Base-by-base conservation (phyloP, 257 asterid species). In the Nicotiana otophora region DNA sequence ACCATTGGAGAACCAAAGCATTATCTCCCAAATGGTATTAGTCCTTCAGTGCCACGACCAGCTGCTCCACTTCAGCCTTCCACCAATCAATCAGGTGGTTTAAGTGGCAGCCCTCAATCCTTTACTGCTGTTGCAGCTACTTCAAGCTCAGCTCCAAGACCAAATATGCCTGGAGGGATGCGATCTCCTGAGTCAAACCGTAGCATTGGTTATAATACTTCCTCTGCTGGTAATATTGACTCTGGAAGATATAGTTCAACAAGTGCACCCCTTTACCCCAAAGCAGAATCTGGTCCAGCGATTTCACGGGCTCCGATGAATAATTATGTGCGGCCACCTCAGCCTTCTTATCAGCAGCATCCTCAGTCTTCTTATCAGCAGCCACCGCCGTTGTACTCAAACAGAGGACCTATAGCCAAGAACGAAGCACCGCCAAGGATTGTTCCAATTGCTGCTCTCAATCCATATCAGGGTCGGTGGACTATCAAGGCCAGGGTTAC, bases 401-500 rank as follows among this genome's bases (percentile, higher is more conserved):
- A 96, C 86, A 89, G 97, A 86, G 99, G 98, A 54, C 99, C 98
- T 72, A 83, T 91, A 66, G 91, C 96, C 30, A 93, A 84, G 86
- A 94, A 93, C 83, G 98, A 92, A 85, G 95, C 98, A 42, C 89
- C 97, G 69, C 89, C 93, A 12, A 90, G 92, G 87, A 89, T 96
- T 63, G 84, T 90, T 26, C 99, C 98, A 20, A 94, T 96, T 88
- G 96, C 93, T 82, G 95, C 94, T 19, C 75, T 96, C 84, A 92
- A 91, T 88, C 98, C 98, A 51, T 96, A 93, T 86, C 95, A 90
- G 78, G 94, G 94, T 78, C 89, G 94, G 84, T 96, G 99, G 99
- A 90, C 97, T 58, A 96, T 96, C 63, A 94, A 94, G 89, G 99
- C 98, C 33, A 88, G 99, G 84, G 99, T 96, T 20, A 96, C 98